Percentiles rank a stretch among this genome's conserved stretches.
Evolutionary conservation across 163 green algal species (phyloP).

Genomic region (Scenedesmus sp.): DNA sequence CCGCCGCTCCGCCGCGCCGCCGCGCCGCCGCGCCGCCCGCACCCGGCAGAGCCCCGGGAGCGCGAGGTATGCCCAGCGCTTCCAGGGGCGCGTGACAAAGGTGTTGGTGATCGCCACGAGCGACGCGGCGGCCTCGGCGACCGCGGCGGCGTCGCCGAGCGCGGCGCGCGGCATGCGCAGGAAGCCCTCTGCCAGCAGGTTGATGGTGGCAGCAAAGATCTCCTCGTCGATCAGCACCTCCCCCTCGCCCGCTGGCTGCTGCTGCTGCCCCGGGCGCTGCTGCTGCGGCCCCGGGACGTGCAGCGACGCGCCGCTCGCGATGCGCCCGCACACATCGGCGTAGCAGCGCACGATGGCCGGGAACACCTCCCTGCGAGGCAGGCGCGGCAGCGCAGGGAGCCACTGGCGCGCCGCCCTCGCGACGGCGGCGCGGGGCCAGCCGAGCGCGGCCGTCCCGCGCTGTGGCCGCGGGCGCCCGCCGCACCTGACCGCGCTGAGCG

Average conservation of each 20-base stretch:
- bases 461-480: neutral
- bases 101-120: conserved; percentile 38
- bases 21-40: neutral
- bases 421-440: neutral
- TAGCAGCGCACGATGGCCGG: conserved; percentile 19
- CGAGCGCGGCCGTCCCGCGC: neutral
- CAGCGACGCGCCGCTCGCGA: neutral
- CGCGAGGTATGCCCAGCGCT: conserved; percentile 30
- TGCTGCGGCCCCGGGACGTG: neutral
- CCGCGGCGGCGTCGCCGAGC: neutral
- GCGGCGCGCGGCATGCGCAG: conserved; percentile 9
- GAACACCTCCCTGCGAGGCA: conserved; percentile 29
- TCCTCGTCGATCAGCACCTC: conserved; percentile 34
- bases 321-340: conserved; percentile 13
- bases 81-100: conserved; percentile 42
- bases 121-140: conserved; percentile 1
- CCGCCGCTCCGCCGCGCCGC: too few relatives aligned
- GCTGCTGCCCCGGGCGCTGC: neutral
- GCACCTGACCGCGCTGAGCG: conserved; percentile 15
- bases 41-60: conserved; percentile 29
- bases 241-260: neutral
- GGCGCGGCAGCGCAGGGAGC: too few relatives aligned
- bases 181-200: conserved; percentile 16
- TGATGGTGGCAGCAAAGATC: conserved; percentile 36
- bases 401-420: neutral